Percentiles rank a stretch among this genome's conserved stretches.
Evolutionary conservation across 257 asterid species (phyloP).

Genomic region (Przewalskia tangutica): DNA sequence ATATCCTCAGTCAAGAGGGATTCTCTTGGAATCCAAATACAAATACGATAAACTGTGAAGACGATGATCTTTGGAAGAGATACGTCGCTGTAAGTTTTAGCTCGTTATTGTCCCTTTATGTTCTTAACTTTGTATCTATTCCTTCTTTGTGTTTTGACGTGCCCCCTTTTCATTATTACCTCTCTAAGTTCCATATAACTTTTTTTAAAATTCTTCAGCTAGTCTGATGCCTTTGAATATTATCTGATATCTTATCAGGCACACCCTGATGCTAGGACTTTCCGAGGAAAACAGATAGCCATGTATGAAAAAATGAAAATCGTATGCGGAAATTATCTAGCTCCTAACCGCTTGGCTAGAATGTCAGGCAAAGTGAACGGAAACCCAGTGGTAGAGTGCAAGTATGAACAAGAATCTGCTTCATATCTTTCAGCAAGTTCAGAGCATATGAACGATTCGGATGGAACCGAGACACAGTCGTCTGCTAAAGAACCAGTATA

Average conservation of each 20-base stretch:
- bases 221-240: background rate
- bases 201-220: background rate
- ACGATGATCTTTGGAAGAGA: constrained; percentile 4
- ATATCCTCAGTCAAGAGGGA: constrained; percentile 1
- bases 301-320: constrained; percentile 6
- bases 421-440: constrained; percentile 5
- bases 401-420: constrained; percentile 4
- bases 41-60: background rate
- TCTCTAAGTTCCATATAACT: background rate
- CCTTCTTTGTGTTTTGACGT: background rate
- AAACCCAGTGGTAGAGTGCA: constrained; percentile 3
- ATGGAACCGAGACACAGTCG: constrained; percentile 3
- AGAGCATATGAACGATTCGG: constrained; percentile 1
- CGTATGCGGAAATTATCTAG: background rate
- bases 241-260: constrained; percentile 1
- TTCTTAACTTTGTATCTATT: background rate
- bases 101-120: background rate
- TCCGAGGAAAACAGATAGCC: constrained; percentile 2
- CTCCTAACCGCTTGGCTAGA: background rate
- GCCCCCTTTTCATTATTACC: background rate
- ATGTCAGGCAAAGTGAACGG: background rate
- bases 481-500: constrained; percentile 5
- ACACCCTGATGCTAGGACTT: constrained; percentile 6
- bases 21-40: constrained; percentile 1
- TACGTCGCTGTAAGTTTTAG: constrained; percentile 1